A percentile compares a stretch with the other conserved stretches of the same genome.
phyloP scores from a whole-genome alignment of 768 basidiomycete species.

The Calocybe gangraenosa region DNA sequence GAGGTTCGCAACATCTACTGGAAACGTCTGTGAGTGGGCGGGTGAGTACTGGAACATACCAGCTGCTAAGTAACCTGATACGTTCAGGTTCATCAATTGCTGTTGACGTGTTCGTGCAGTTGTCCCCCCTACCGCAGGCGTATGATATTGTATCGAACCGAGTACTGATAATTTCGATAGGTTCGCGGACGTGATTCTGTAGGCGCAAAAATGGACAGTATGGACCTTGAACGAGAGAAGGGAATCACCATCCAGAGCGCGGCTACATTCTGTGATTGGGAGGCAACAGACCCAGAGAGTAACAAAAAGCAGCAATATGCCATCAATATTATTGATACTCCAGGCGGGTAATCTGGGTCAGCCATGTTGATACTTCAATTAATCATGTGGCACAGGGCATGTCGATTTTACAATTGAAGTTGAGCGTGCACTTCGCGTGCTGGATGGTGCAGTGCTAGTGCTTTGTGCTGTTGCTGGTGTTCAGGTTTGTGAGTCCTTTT shows the following conservation, averaged over 20 bases:
- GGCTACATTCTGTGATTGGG: slow-evolving; percentile 98
- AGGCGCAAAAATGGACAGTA: slow-evolving; percentile 99
- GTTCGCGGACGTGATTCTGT: slow-evolving; percentile 93
- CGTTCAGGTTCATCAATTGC: background rate
- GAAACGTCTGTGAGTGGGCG: slow-evolving; percentile 16
- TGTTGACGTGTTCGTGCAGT: slow-evolving; percentile 12
- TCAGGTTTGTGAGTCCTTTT: slow-evolving; percentile 44
- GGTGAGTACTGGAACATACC: slow-evolving; percentile 8
- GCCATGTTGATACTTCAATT: background rate
- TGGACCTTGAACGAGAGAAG: slow-evolving; percentile 98
- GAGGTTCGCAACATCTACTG: slow-evolving; percentile 57
- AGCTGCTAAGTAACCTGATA: slow-evolving; percentile 2
- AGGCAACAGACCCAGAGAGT: slow-evolving; percentile 56
- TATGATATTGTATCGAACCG: slow-evolving; percentile 9
- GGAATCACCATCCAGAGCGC: slow-evolving; percentile 99
- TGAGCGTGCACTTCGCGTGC: slow-evolving; percentile 90
- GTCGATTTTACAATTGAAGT: slow-evolving; percentile 99
- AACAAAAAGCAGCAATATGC: slow-evolving; percentile 76
- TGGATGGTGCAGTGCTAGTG: slow-evolving; percentile 96
- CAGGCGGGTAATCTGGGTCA: slow-evolving; percentile 48
- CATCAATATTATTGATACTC: slow-evolving; percentile 98
- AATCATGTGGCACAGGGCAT: slow-evolving; percentile 59
- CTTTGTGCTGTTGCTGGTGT: slow-evolving; percentile 97
- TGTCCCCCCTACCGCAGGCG: slow-evolving; percentile 19
- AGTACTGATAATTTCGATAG: slow-evolving; percentile 31